Evolutionary conservation across 202 grass and related monocot genomes (phyloP), one percentile per base, ranked within the genome.

Genomic region (Cymbopogon flexuosus): DNA sequence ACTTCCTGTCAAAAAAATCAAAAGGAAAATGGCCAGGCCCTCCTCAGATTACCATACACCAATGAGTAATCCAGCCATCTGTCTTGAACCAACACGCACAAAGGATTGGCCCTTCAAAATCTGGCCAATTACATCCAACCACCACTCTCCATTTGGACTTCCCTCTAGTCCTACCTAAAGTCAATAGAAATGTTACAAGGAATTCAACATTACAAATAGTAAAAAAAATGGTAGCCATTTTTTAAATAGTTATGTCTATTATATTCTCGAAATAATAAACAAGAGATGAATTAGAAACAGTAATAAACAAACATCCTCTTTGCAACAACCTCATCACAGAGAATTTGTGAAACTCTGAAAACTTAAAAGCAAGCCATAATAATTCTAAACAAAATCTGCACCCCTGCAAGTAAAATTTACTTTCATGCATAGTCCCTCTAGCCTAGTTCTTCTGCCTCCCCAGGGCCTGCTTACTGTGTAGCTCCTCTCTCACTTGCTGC

Each of bases 81-180:
- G 92, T 59, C 90, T 94, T 18, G 88, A 94, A n/a, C 90, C 89
- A 87, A 98, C 82, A 82, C 86, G 90, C 72, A 91, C 81, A 73
- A 94, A 94, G 61, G 80, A 81, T 33, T 86, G 51, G n/a, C 69
- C 81, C 86, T 90, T 79, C 75, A 98, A 85, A 61, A 90, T 72
- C 33, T 89, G 87, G 58, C 86, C 90, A 80, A 94, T 94, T 39
- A 71, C 81, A 87, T 92, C 91, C 82, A 94, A 86, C 94, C 94
- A 97, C 94, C 92, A 97, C 36, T 94, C 87, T 15, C 94, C 95
- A 68, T 98, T 97, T 70, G 88, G 86, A 88, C 88, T 97, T 79
- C 95, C 95, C 75, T 94, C 95, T 36, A 97, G 76, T 35, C 95
- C 95, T 35, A 97, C 95, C 95, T 97, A 89, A 81, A 83, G 72